Conservation (phyloP, 139 green algal genomes). For the Chlorella sp. region DNA sequence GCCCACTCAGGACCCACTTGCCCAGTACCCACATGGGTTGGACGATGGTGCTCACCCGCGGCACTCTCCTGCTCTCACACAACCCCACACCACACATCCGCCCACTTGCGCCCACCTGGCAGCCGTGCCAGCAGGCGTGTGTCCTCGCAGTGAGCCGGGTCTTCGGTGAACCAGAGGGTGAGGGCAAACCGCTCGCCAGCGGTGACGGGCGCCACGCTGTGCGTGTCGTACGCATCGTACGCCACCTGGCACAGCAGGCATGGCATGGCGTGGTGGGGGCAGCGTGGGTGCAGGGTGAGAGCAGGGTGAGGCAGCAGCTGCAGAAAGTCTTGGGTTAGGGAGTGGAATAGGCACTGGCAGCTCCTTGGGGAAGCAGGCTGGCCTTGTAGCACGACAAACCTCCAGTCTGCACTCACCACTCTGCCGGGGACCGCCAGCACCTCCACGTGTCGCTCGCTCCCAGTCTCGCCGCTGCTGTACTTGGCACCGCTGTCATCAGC, state of each 20-base stretch:
- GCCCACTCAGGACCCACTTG: too few relatives aligned
- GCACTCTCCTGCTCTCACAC: too few relatives aligned
- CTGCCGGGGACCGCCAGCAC: conserved; percentile 4
- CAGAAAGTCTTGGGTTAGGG: neutral
- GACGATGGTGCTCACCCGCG: too few relatives aligned
- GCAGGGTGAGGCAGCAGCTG: neutral
- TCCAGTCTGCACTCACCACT: neutral
- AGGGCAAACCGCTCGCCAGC: conserved; percentile 40
- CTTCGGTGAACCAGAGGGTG: conserved; percentile 47
- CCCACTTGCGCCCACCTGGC: conserved; percentile 1
- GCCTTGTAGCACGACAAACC: neutral
- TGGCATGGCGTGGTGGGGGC: too few relatives aligned
- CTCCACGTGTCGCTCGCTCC: neutral
- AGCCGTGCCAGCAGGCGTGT: conserved; percentile 23
- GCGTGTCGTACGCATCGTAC: conserved; percentile 24
- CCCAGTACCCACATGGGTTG: too few relatives aligned
- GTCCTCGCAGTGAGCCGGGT: conserved; percentile 35
- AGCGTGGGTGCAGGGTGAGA: neutral
- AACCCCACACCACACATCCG: too few relatives aligned
- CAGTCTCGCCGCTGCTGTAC: neutral
- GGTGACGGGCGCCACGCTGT: conserved; percentile 1
- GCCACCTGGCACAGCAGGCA: conserved; percentile 15
- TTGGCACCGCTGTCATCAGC: neutral
- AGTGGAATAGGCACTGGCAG: neutral
- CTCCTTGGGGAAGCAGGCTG: neutral